These are phyloP conservation scores for Hsuehochloa calcarea DNA, from an alignment of 176 grass and related monocot species.

Conservation along the genomic window DNA sequence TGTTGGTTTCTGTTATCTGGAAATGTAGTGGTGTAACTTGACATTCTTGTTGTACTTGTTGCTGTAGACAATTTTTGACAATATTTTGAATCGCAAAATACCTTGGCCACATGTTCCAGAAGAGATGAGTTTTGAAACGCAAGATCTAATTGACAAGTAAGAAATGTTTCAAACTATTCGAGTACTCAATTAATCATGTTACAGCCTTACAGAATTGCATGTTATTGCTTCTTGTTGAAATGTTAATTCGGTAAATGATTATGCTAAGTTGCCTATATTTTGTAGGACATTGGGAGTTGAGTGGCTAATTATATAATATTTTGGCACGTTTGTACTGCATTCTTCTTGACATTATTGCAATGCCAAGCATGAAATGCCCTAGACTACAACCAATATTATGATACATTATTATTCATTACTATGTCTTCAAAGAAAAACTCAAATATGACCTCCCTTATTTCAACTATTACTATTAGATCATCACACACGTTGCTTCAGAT, in stretches of 20 bases:
- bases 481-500: neutral
- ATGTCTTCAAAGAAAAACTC: neutral
- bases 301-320: neutral
- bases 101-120: conserved; percentile 91
- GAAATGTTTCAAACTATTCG: conserved; percentile 37
- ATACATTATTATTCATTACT: conserved; percentile 23
- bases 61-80: conserved; percentile 95
- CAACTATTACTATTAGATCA: conserved; percentile 22
- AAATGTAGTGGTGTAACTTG: conserved; percentile 26
- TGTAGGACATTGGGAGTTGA: neutral
- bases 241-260: conserved; percentile 23
- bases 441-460: conserved; percentile 3
- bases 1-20: conserved; percentile 26
- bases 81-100: conserved; percentile 98
- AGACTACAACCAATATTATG: neutral
- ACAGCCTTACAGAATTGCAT: conserved; percentile 8
- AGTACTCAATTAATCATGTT: conserved; percentile 19
- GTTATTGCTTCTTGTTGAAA: conserved; percentile 16
- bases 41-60: conserved; percentile 43
- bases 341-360: conserved; percentile 29
- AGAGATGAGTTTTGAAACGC: conserved; percentile 85
- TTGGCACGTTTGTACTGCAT: neutral
- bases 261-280: neutral
- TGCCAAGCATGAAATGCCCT: neutral
- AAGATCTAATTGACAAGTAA: conserved; percentile 97